phyloP scores from a whole-genome alignment of 169 alveolate species.

The Cryptosporidium bovis region DNA sequence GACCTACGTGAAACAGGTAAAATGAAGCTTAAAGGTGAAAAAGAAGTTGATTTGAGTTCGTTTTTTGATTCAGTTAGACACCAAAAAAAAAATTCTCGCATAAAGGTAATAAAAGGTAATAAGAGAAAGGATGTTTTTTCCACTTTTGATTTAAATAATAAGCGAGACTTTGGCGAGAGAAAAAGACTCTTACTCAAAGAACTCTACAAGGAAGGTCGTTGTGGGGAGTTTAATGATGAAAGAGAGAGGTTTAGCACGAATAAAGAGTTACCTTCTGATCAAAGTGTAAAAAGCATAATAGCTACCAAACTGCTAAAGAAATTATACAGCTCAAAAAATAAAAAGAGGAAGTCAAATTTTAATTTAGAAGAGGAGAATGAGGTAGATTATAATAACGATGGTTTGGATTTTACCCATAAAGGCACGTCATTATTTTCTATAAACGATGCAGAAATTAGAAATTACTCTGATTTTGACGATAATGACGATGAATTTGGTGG shows the following conservation, averaged over 20 bases:
- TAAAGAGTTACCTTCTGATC: not conserved
- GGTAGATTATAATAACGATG: not conserved
- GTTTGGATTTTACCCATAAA: constrained; percentile 59
- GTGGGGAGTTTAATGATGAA: constrained; percentile 64
- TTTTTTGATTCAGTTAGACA: constrained; percentile 13
- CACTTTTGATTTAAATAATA: not conserved
- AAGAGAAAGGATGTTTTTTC: not conserved
- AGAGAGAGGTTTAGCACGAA: constrained; percentile 37
- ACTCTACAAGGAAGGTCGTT: constrained; percentile 18
- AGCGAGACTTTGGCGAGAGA: constrained; percentile 15
- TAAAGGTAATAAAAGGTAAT: constrained; percentile 5
- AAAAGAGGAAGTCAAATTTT: not conserved
- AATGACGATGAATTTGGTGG: not conserved
- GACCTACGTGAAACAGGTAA: not conserved
- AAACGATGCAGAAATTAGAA: constrained; percentile 17
- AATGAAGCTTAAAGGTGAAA: constrained; percentile 2
- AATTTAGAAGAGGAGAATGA: constrained; percentile 24
- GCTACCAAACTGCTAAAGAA: not conserved
- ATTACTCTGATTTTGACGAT: not conserved
- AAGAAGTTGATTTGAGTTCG: constrained; percentile 15
- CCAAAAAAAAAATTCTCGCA: constrained; percentile 15
- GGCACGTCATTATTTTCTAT: constrained; percentile 46
- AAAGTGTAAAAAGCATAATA: not conserved
- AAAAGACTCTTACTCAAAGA: constrained; percentile 27
- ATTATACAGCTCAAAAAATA: not conserved